phyloP scores from a whole-genome alignment of 306 rosid genomes.

The Cucurbita maxima region DNA sequence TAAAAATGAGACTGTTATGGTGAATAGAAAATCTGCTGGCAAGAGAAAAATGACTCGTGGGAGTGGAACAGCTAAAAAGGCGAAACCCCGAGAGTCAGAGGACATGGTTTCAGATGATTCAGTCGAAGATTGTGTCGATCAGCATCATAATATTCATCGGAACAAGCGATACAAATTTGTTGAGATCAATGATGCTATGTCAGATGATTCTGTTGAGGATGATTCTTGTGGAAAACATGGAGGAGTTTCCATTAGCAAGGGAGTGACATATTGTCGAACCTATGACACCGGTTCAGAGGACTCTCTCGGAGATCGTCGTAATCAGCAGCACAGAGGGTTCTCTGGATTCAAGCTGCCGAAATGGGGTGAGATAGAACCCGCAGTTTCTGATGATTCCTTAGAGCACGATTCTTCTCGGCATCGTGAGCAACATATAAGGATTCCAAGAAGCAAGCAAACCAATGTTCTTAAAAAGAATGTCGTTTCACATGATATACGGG shows the following conservation, averaged over 20 bases:
- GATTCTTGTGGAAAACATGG: constrained; percentile 8
- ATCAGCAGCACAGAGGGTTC: constrained; percentile 9
- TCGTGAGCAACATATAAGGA: constrained; percentile 5
- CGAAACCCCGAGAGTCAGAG: constrained; percentile 22
- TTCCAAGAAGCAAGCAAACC: constrained; percentile 14
- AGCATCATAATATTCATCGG: constrained; percentile 14
- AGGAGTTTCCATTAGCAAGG: constrained; percentile 6
- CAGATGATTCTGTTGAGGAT: constrained; percentile 28
- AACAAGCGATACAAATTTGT: constrained; percentile 16
- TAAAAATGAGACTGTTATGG: constrained; percentile 21
- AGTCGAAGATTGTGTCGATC: constrained; percentile 15
- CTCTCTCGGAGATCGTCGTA: constrained; percentile 16
- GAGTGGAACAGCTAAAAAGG: constrained; percentile 34
- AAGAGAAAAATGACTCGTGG: constrained; percentile 55
- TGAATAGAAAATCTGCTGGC: constrained; percentile 35
- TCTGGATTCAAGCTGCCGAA: constrained; percentile 21
- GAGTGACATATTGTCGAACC: constrained; percentile 3
- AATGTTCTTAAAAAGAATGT: constrained; percentile 10
- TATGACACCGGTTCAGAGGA: constrained; percentile 19
- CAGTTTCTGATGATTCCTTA: constrained; percentile 26
- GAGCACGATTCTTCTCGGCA: constrained; percentile 3
- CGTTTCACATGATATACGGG: constrained; percentile 11
- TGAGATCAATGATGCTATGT: constrained; percentile 17
- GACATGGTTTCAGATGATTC: constrained; percentile 23
- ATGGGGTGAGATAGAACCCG: constrained; percentile 12